Evolutionary conservation across 352 stramenopile species (phyloP).

Genomic region (Pythium grandisporangium): DNA sequence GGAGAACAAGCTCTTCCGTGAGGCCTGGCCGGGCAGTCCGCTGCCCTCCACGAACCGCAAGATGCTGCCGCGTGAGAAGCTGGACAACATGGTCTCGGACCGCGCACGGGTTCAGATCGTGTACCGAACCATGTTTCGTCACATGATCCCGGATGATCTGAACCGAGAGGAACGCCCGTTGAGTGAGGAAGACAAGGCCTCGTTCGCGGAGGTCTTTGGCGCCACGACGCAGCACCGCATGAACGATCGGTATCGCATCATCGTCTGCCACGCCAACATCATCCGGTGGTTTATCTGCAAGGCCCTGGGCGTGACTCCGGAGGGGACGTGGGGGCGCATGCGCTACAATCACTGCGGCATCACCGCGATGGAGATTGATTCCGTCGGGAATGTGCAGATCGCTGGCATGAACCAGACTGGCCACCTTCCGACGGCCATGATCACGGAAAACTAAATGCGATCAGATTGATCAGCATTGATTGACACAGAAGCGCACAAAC

Average conservation of each 20-base stretch:
- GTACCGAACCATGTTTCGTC: conserved; percentile 60
- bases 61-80: conserved; percentile 50
- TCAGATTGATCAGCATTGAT: neutral
- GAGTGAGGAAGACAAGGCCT: conserved; percentile 15
- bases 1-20: conserved; percentile 63
- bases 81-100: conserved; percentile 69
- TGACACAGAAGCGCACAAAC: neutral
- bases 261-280: conserved; percentile 65
- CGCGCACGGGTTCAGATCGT: conserved; percentile 49
- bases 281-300: conserved; percentile 70
- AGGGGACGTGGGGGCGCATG: conserved; percentile 64
- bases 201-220: conserved; percentile 21
- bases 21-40: conserved; percentile 57
- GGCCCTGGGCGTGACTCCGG: conserved; percentile 44
- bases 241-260: conserved; percentile 37
- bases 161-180: conserved; percentile 13
- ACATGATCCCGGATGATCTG: conserved; percentile 53
- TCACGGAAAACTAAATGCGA: conserved; percentile 34
- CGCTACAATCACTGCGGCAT: conserved; percentile 61
- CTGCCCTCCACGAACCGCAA: conserved; percentile 54
- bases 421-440: conserved; percentile 40
- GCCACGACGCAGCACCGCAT: conserved; percentile 21
- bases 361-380: conserved; percentile 54
- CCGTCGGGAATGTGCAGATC: conserved; percentile 58
- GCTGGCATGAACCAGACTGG: conserved; percentile 56